A percentile compares a stretch with the other conserved stretches of the same genome.
phyloP scores from a whole-genome alignment of 1,284 basidiomycete species.

The Earliella scabrosa region DNA sequence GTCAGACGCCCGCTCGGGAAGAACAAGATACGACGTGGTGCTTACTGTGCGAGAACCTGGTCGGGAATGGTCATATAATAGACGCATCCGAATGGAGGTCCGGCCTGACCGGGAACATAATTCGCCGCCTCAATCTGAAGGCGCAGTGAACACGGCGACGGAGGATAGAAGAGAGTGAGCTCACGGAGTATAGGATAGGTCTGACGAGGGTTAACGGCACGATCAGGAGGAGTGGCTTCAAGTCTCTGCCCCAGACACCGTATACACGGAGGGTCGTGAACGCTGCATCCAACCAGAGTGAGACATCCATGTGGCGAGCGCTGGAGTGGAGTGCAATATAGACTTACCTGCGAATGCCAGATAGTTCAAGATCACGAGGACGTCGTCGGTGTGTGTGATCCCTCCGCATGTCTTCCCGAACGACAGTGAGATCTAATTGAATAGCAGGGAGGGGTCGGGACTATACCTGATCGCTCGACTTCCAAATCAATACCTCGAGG shows the following conservation, averaged over 20 bases:
- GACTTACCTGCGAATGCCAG: conserved; percentile 1
- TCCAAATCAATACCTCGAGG: conserved; percentile 1
- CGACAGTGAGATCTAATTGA: neutral
- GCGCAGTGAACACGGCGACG: neutral
- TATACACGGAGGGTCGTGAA: conserved; percentile 11
- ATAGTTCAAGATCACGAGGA: conserved; percentile 4
- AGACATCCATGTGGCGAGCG: no score
- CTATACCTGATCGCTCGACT: conserved; percentile 3
- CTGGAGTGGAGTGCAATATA: no score
- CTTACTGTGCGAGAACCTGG: neutral
- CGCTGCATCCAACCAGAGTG: no score
- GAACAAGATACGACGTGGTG: neutral
- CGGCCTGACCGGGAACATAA: neutral
- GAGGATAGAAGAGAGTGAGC: neutral
- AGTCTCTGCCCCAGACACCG: conserved; percentile 14
- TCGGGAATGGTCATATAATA: neutral
- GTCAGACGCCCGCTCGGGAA: neutral
- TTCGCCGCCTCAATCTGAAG: neutral
- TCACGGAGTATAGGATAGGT: conserved; percentile 1
- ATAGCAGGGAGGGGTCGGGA: neutral
- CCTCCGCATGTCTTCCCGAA: neutral
- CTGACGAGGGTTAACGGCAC: conserved; percentile 4
- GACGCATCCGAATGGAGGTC: conserved; percentile 2
- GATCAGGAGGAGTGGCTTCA: conserved; percentile 9
- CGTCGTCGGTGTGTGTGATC: conserved; percentile 1